Percentiles rank a stretch among this genome's conserved stretches.
Conservation (phyloP, 1,139 yeast species). For the Suhomyces maxii region DNA sequence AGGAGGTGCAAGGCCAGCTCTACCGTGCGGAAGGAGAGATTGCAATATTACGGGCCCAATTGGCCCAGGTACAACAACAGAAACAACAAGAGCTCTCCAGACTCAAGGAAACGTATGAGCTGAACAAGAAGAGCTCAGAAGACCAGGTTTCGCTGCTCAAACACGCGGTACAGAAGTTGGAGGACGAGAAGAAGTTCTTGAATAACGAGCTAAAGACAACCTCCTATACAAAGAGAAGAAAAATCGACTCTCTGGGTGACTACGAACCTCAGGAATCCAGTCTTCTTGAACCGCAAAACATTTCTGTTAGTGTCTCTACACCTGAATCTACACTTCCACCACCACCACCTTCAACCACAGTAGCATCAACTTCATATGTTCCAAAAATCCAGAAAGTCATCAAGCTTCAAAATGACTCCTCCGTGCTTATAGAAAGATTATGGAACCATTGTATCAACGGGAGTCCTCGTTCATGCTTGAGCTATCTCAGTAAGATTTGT, state of each 20-base stretch:
- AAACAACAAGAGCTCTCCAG: constrained; percentile 46
- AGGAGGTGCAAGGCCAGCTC: constrained; percentile 26
- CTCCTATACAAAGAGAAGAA: constrained; percentile 14
- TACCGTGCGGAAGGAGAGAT: constrained; percentile 72
- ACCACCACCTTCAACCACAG: background rate
- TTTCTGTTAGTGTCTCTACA: constrained; percentile 5
- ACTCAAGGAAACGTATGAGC: constrained; percentile 36
- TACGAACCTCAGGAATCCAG: background rate
- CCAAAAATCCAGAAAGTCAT: constrained; percentile 16
- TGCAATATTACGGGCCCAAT: constrained; percentile 67
- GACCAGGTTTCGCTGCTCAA: constrained; percentile 44
- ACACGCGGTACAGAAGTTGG: constrained; percentile 52
- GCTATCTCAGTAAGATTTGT: constrained; percentile 49
- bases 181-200: constrained; percentile 72
- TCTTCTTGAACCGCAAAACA: background rate
- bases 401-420: constrained; percentile 35
- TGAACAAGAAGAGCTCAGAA: constrained; percentile 33
- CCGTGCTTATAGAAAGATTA: constrained; percentile 36
- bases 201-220: constrained; percentile 38
- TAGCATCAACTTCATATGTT: background rate
- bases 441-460: constrained; percentile 52
- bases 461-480: constrained; percentile 46
- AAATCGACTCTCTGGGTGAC: constrained; percentile 1
- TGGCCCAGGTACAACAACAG: constrained; percentile 48
- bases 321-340: background rate